A percentile compares a stretch with the other conserved stretches of the same genome.
Evolutionary conservation across 768 basidiomycete species (phyloP).

Genomic region (Panaeolus cyanescens): DNA sequence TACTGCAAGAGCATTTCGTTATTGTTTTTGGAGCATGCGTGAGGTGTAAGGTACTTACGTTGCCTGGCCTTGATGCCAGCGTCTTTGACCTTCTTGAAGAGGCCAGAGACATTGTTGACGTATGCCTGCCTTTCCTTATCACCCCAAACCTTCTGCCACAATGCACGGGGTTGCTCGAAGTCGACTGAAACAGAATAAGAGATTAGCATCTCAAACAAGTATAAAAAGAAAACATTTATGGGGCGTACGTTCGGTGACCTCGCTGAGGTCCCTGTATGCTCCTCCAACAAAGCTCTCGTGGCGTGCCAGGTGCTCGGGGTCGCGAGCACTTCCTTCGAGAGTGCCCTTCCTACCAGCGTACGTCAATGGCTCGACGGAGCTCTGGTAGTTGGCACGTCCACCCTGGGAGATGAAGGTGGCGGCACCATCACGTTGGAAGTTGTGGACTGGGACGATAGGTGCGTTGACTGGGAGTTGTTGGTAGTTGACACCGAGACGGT

Average conservation of each 20-base stretch:
- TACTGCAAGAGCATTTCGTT: conserved; percentile 41
- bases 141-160: conserved; percentile 71
- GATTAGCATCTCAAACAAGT: background rate
- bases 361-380: conserved; percentile 70
- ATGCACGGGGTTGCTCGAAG: conserved; percentile 79
- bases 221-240: background rate
- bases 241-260: conserved; percentile 77
- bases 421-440: conserved; percentile 91
- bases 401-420: conserved; percentile 79
- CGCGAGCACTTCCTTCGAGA: conserved; percentile 41
- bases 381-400: conserved; percentile 84
- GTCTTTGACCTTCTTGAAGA: conserved; percentile 64
- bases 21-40: background rate
- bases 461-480: conserved; percentile 88
- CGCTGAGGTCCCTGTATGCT: conserved; percentile 68
- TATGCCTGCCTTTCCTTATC: conserved; percentile 61
- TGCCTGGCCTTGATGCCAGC: conserved; percentile 60
- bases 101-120: conserved; percentile 66
- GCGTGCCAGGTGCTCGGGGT: conserved; percentile 38
- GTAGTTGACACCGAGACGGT: conserved; percentile 82
- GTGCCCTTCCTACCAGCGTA: conserved; percentile 54
- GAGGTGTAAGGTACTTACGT: conserved; percentile 46
- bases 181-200: conserved; percentile 58
- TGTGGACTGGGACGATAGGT: conserved; percentile 69
- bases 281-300: conserved; percentile 81